Percentiles rank a stretch among this genome's conserved stretches.
These are phyloP conservation scores for Sedum album DNA, from an alignment of 164 flowering plant genomes.

Conservation along the genomic window DNA sequence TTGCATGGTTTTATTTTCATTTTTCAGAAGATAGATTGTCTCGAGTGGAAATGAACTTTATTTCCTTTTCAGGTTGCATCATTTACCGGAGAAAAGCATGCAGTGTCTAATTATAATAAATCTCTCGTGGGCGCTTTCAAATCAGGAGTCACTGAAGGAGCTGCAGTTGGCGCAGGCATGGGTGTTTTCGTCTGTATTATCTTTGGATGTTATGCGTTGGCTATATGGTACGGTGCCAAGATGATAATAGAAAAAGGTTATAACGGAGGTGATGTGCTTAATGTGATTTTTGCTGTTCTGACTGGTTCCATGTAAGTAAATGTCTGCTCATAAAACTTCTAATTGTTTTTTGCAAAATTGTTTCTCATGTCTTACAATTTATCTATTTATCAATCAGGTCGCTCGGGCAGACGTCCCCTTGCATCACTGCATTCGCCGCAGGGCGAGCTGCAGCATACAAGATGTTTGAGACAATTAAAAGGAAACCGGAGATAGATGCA, in stretches of 20 bases:
- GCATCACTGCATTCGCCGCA: slow-evolving; percentile 20
- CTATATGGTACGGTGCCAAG: slow-evolving; percentile 20
- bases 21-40: background rate
- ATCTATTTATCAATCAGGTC: slow-evolving; percentile 12
- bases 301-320: slow-evolving; percentile 16
- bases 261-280: slow-evolving; percentile 17
- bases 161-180: slow-evolving; percentile 15
- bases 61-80: slow-evolving; percentile 18
- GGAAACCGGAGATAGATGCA: slow-evolving; percentile 20
- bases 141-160: slow-evolving; percentile 12
- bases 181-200: slow-evolving; percentile 9
- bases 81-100: slow-evolving; percentile 21
- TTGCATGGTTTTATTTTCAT: background rate
- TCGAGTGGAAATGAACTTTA: background rate
- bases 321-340: background rate
- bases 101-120: slow-evolving; percentile 11
- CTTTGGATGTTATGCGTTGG: slow-evolving; percentile 14
- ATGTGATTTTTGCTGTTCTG: slow-evolving; percentile 16
- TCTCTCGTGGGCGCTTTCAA: slow-evolving; percentile 10
- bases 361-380: background rate
- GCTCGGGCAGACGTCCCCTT: slow-evolving; percentile 19
- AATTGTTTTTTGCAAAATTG: background rate
- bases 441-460: slow-evolving; percentile 23
- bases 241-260: slow-evolving; percentile 16
- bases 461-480: slow-evolving; percentile 19